Percentiles rank a stretch among this genome's conserved stretches.
These are phyloP conservation scores for Hemileccinum impolitum DNA, from an alignment of 768 basidiomycete genomes.

Conservation along the genomic window DNA sequence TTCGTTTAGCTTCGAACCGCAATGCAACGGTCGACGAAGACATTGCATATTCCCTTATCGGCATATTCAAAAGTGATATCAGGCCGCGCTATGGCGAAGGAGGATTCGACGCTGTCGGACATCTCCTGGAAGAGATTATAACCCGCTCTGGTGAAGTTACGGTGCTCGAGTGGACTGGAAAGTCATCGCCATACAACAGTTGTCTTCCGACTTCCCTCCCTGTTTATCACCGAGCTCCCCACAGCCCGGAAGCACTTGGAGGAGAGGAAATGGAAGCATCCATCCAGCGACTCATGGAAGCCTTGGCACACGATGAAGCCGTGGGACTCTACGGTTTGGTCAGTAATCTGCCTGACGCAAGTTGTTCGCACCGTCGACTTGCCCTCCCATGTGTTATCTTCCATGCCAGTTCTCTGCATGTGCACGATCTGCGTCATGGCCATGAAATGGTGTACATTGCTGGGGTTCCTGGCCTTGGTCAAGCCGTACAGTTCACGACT, in stretches of 20 bases:
- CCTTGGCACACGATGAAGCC: not conserved
- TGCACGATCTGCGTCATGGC: not conserved
- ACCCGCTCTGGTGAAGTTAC: constrained; percentile 5
- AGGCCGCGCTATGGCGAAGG: constrained; percentile 7
- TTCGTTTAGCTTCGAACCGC: constrained; percentile 12
- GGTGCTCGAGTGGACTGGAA: constrained; percentile 12
- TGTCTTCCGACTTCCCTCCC: constrained; percentile 6
- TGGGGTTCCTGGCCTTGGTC: not conserved
- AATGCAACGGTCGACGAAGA: constrained; percentile 8
- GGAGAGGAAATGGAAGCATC: not conserved
- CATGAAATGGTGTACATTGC: constrained; percentile 1
- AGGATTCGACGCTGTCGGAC: constrained; percentile 6
- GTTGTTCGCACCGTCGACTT: constrained; percentile 1
- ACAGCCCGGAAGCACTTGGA: not conserved
- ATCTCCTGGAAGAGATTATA: constrained; percentile 13
- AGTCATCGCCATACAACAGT: constrained; percentile 11
- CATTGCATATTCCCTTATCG: constrained; percentile 9
- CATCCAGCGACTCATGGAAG: not conserved
- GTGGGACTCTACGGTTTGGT: not conserved
- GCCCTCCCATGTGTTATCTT: constrained; percentile 8
- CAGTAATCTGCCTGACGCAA: not conserved
- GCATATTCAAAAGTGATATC: constrained; percentile 11
- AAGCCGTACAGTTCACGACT: not conserved
- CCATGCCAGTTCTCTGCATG: not conserved
- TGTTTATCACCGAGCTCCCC: not conserved